Evolutionary conservation across 805 yeast species (phyloP).

Genomic region (Blastobotrys mokoenaii): DNA sequence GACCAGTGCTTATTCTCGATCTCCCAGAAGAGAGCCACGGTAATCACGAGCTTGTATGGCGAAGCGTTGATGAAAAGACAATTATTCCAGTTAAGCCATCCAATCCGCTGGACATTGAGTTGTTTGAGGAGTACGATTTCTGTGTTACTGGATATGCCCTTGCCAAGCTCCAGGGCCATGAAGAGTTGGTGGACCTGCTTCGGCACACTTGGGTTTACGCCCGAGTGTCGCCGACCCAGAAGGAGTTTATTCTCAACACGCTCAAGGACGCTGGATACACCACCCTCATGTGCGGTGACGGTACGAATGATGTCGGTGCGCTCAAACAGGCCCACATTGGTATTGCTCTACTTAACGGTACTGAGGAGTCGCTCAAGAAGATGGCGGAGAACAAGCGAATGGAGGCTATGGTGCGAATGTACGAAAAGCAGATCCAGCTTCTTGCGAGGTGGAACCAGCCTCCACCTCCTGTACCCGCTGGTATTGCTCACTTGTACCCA

Average conservation of each 20-base stretch:
- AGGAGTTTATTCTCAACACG: conserved; percentile 79
- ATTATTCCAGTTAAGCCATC: conserved; percentile 58
- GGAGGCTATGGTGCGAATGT: conserved; percentile 55
- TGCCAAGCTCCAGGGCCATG: conserved; percentile 52
- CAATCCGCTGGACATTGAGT: conserved; percentile 44
- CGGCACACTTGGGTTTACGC: conserved; percentile 96
- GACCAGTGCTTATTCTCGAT: conserved; percentile 80
- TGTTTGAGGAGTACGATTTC: conserved; percentile 66
- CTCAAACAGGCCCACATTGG: conserved; percentile 97
- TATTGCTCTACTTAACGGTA: conserved; percentile 94
- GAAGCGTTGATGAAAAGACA: conserved; percentile 70
- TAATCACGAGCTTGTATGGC: conserved; percentile 63
- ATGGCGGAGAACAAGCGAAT: conserved; percentile 71
- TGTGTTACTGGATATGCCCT: conserved; percentile 93
- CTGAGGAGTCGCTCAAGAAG: conserved; percentile 87
- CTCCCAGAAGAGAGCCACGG: conserved; percentile 55
- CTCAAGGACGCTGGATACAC: conserved; percentile 83
- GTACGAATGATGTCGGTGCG: conserved; percentile 99
- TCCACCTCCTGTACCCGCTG: conserved; percentile 65
- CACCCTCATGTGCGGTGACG: conserved; percentile 99
- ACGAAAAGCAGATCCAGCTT: conserved; percentile 75
- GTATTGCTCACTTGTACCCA: conserved; percentile 92
- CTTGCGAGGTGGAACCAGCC: conserved; percentile 64
- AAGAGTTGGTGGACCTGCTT: conserved; percentile 62
- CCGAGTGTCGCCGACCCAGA: conserved; percentile 93